Evolutionary conservation across 208 protist genomes (phyloP), one percentile per base, ranked within the genome.

Genomic region (Wallacemonas sp.): DNA sequence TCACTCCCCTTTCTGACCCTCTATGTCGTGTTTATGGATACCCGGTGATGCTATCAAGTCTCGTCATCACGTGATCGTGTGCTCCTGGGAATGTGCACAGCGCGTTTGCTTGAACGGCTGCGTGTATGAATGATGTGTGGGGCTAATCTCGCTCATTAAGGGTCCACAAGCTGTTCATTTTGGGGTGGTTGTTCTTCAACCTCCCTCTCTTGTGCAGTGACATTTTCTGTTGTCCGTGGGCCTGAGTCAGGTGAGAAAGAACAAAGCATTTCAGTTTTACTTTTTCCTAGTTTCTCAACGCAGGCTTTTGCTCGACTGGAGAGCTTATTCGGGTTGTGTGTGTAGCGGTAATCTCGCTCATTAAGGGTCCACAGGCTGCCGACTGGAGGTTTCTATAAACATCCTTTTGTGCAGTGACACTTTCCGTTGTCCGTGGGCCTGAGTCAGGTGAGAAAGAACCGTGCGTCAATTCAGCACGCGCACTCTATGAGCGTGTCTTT

Each of bases 231-330:
- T 74, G 78, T 67, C 68, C 61, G 74, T 78, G 75, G 77, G 78
- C 84, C 82, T 89, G 87, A 93, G 87, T 93, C 87, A 93, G 85
- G 80, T 89, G 84, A 93, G 84, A 91, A 78, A 93, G 87, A 93
- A 72, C 16, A n/a, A n/a, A n/a, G n/a, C n/a, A n/a, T n/a, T n/a
- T n/a, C n/a, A n/a, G n/a, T n/a, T n/a, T n/a, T n/a, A n/a, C n/a
- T n/a, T n/a, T n/a, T n/a, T n/a, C n/a, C n/a, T n/a, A n/a, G n/a
- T n/a, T n/a, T n/a, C n/a, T n/a, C n/a, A n/a, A n/a, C n/a, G n/a
- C n/a, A n/a, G n/a, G n/a, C n/a, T n/a, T n/a, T n/a, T n/a, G n/a
- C n/a, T n/a, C n/a, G n/a, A n/a, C n/a, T n/a, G n/a, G n/a, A n/a
- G n/a, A n/a, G n/a, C n/a, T n/a, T n/a, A n/a, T n/a, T n/a, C n/a